Percentiles rank a stretch among this genome's conserved stretches.
These are phyloP conservation scores for Mrakia blollopis DNA, from an alignment of 768 basidiomycete genomes.

Conservation along the genomic window DNA sequence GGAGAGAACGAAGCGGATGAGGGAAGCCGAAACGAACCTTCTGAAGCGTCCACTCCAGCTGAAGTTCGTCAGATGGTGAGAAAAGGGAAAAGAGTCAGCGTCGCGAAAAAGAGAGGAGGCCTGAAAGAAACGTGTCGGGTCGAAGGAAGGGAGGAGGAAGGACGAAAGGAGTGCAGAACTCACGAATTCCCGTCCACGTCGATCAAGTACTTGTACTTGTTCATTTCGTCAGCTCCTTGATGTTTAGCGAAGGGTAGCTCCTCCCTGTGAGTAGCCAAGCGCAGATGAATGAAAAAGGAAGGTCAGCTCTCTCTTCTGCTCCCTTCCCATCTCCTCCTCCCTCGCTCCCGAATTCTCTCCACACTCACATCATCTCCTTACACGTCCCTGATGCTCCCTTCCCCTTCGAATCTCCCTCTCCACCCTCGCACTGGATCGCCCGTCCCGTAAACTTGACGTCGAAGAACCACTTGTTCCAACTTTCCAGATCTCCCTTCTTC, in stretches of 20 bases:
- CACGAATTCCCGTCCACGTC: not conserved
- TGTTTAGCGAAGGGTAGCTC: not conserved
- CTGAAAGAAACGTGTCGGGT: not conserved
- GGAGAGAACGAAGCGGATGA: not conserved
- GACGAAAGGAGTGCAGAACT: not conserved
- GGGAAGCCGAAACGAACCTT: not conserved
- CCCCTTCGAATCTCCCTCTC: slow-evolving; percentile 33
- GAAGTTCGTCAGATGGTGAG: too few species aligned
- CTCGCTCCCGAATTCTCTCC: not conserved
- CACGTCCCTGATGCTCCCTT: not conserved
- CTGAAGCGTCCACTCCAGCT: not conserved
- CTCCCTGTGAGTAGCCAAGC: not conserved
- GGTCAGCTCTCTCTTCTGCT: not conserved
- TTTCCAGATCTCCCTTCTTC: not conserved
- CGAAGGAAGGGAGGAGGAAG: too few species aligned
- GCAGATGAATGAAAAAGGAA: not conserved
- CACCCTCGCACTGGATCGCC: slow-evolving; percentile 35
- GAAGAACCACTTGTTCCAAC: slow-evolving; percentile 24
- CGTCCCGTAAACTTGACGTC: slow-evolving; percentile 38
- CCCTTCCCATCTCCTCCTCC: not conserved
- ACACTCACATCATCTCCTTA: slow-evolving; percentile 3
- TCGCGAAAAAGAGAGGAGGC: not conserved
- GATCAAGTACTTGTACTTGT: not conserved
- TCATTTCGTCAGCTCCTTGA: not conserved
- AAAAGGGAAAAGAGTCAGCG: not conserved